Conservation (phyloP, 31 red algal genomes). For the Endocladia muricata region DNA sequence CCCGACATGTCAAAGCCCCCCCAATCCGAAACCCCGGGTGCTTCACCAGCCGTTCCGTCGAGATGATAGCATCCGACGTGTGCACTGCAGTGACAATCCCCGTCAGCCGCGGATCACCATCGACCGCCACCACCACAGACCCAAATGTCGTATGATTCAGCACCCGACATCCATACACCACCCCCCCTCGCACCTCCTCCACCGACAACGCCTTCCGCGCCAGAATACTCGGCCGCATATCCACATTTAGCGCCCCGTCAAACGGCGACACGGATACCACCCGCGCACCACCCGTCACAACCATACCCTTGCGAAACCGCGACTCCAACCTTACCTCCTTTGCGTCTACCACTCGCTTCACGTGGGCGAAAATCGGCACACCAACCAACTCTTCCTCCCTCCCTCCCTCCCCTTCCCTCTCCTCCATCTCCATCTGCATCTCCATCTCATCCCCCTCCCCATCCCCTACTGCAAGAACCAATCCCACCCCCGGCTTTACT, state of each 20-base stretch:
- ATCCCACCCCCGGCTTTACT: conserved; percentile 44
- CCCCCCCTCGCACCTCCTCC: conserved; percentile 42
- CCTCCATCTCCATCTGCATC: neutral
- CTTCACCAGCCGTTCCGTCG: conserved; percentile 14
- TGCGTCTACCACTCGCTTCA: conserved; percentile 47
- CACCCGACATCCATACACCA: conserved; percentile 24
- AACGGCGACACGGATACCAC: conserved; percentile 40
- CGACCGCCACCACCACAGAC: conserved; percentile 33
- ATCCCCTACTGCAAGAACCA: conserved; percentile 13
- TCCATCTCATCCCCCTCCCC: neutral
- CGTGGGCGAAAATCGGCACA: conserved; percentile 52
- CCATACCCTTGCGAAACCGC: conserved; percentile 31
- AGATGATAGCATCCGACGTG: conserved; percentile 56
- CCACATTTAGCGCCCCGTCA: conserved; percentile 63
- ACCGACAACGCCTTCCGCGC: conserved; percentile 53
- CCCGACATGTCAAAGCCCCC: conserved; percentile 24
- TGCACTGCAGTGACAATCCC: conserved; percentile 48
- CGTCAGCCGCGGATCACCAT: conserved; percentile 35
- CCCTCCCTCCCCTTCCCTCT: neutral
- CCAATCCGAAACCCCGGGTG: conserved; percentile 36
- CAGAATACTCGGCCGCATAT: conserved; percentile 48
- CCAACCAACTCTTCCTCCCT: neutral
- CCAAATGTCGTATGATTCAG: conserved; percentile 42
- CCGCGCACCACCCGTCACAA: conserved; percentile 23
- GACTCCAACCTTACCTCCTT: conserved; percentile 35